Base-by-base conservation (phyloP, 2,329 filamentous ascomycete genomes). In the Myriangium duriaei region DNA sequence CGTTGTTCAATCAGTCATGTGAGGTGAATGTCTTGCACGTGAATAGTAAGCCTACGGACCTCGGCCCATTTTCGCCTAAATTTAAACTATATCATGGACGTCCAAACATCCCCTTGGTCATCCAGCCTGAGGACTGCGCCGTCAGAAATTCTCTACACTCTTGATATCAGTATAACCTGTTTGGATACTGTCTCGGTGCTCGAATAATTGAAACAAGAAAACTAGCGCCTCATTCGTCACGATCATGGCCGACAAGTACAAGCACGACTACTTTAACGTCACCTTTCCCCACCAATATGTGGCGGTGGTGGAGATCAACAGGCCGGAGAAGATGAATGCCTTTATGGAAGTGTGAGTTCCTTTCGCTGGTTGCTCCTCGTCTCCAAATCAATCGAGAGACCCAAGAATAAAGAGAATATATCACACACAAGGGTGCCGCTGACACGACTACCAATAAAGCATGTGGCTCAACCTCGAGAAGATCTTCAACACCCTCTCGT, bases 261-360 rank as follows among this genome's bases (percentile, higher is more conserved):
- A 57, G 7, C 79, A 74, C 61, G 64, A 78, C 48, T 68, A 81
- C 66, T 86, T 85, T 70, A 74, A 76, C 47, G 68, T 92, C 49
- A 75, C 72, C n/a, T 76, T 76, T 30, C 83, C 86, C 0, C 53
- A 63, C 26, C 70, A 79, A 52, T 76, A 76, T 63, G 79, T 95
- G 34, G 82, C 79, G n/a, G 84, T 93, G 57, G 81, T 96, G 42
- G 80, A 95, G 62, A 93, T 93, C 62, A 87, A 92, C 65, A 74
- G 87, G 1, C 76, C 87, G 1, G 61, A 74, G 47, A 94, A 93
- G 65, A 66, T 95, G 57, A 96, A 96, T 59, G 77, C 87, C 46
- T 95, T 94, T 59, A 71, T 76, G 47, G 76, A 84, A 56, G 64
- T 61, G 71, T 74, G 58, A 49, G 64, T 61, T 17, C 30, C 19